Evolutionary conservation across 2,329 filamentous ascomycete species (phyloP), one percentile per base, ranked within the genome.

Genomic region (Akanthomyces muscarius): DNA sequence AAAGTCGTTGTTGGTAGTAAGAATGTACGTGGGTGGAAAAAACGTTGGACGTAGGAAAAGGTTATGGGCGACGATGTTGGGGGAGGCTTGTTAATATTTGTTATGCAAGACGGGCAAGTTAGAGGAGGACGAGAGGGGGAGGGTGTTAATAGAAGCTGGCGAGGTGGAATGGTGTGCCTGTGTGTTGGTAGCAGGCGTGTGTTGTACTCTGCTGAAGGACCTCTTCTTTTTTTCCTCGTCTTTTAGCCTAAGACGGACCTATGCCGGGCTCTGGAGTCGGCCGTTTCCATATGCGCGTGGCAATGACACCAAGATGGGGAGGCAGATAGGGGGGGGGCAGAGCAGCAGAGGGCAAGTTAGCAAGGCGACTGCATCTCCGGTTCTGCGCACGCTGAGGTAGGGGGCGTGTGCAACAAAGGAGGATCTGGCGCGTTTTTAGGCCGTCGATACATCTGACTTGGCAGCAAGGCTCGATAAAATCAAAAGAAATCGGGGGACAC

Each of bases 251-350:
- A 70, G 68, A 75, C 74, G 68, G 66, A 75, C 74, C 74, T 76
- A 72, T 72, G 72, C 68, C 71, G 73, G 71, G 70, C 69, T 70
- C 70, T 71, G 74, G 72, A 69, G 68, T 75, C 74, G 71, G 69
- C 72, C 71, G 72, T 69, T 73, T 76, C 74, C 75, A 75, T 38
- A 61, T 52, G 72, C 74, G 74, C 71, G 73, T 72, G 72, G 71
- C 61, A 62, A 62, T 52, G 61, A 57, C 44, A 50, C 48, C 53
- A 44, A 63, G 42, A 61, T 41, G 45, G 48, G 56, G 57, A 38
- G 41, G 48, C 16, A 60, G 56, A 36, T 50, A 38, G 42, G 44
- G n/a, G 50, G 23, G 38, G 30, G 36, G 7, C 2, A 57, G 28
- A 28, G 51, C 23, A 48, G 45, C n/a, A 10, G 28, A 30, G 28